Percentiles rank a stretch among this genome's conserved stretches.
Conservation (phyloP, 2,329 filamentous ascomycete species). For the Calonectria honghensis region DNA sequence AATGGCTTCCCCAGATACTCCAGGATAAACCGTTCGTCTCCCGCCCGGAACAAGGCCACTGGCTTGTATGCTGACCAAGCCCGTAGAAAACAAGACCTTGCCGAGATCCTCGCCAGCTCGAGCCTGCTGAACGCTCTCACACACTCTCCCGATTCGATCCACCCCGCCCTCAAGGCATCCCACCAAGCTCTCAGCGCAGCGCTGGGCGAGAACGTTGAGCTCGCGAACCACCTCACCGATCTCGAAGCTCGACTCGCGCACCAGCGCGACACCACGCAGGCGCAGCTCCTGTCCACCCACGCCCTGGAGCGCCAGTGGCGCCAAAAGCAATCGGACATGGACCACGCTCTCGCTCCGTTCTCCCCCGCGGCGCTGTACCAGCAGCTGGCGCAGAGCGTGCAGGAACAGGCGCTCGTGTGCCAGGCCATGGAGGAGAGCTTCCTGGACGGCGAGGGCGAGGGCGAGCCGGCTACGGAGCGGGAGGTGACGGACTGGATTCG, state of each 20-base stretch:
- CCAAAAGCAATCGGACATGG: conserved; percentile 91
- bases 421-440: conserved; percentile 94
- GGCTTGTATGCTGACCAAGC: conserved; percentile 38
- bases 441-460: conserved; percentile 75
- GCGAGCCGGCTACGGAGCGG: conserved; percentile 78
- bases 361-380: conserved; percentile 91
- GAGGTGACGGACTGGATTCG: conserved; percentile 91
- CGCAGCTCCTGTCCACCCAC: conserved; percentile 87
- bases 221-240: conserved; percentile 78
- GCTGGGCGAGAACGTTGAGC: conserved; percentile 81
- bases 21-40: conserved; percentile 86
- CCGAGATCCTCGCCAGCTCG: conserved; percentile 79
- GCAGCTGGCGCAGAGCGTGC: conserved; percentile 82
- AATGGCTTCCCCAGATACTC: conserved; percentile 86
- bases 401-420: conserved; percentile 89
- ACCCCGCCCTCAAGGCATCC: conserved; percentile 82
- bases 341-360: conserved; percentile 88
- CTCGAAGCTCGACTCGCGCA: conserved; percentile 75
- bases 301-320: conserved; percentile 95
- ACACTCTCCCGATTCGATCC: conserved; percentile 78
- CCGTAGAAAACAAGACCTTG: conserved; percentile 84
- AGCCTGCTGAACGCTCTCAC: conserved; percentile 84
- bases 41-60: conserved; percentile 46
- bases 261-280: conserved; percentile 83
- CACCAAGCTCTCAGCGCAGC: conserved; percentile 78